Conservation (phyloP, 805 yeast species). For the Suhomyces kilbournensis region DNA sequence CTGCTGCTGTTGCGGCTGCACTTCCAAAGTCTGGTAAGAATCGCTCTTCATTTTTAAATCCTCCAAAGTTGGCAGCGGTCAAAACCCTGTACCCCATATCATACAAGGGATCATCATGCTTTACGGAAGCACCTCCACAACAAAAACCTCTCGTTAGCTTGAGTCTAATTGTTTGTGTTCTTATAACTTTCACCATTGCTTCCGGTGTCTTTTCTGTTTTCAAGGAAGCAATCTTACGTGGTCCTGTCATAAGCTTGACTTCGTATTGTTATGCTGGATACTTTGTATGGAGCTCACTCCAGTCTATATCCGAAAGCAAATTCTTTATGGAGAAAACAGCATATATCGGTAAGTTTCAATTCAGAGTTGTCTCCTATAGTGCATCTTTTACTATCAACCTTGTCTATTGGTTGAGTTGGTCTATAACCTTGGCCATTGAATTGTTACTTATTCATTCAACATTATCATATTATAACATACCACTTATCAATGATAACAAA, state of each 20-base stretch:
- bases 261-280: constrained; percentile 24
- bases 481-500: constrained; percentile 29
- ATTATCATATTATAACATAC: constrained; percentile 14
- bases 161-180: not conserved
- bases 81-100: not conserved
- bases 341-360: constrained; percentile 28
- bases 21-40: not conserved
- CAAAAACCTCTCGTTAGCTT: not conserved
- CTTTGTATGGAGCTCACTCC: constrained; percentile 34
- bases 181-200: constrained; percentile 20
- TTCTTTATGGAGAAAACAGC: constrained; percentile 34
- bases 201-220: constrained; percentile 34
- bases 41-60: not conserved
- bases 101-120: not conserved
- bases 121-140: not conserved
- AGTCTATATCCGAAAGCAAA: constrained; percentile 37
- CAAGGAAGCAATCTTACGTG: constrained; percentile 27
- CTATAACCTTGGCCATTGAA: constrained; percentile 28
- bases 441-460: constrained; percentile 18
- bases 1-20: constrained; percentile 1
- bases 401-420: constrained; percentile 30
- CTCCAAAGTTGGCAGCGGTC: not conserved
- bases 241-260: constrained; percentile 22
- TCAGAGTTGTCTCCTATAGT: constrained; percentile 35
- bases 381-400: constrained; percentile 32